phyloP scores from a whole-genome alignment of 108 stramenopile species.

The Cyclotella baltica region DNA sequence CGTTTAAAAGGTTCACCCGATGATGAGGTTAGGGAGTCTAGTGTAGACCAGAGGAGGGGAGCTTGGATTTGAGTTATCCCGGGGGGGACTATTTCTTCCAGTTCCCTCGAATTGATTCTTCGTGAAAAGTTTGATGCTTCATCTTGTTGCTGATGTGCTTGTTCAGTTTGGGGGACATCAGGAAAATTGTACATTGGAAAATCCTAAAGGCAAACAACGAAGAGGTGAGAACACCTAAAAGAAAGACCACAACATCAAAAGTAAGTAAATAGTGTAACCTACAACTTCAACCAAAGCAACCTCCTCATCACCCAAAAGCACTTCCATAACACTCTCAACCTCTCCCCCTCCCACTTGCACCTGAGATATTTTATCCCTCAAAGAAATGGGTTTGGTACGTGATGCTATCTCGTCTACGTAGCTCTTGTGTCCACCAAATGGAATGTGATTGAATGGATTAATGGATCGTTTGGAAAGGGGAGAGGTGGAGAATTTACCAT shows the following conservation, averaged over 20 bases:
- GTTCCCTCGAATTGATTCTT: not conserved
- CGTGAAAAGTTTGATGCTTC: not conserved
- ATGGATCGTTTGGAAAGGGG: not conserved
- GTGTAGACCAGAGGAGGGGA: constrained; percentile 28
- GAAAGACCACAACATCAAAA: not conserved
- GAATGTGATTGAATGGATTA: not conserved
- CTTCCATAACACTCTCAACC: not conserved
- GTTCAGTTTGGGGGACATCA: not conserved
- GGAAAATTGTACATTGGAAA: constrained; percentile 24
- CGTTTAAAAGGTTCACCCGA: no score
- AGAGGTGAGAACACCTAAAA: not conserved
- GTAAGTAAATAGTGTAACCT: not conserved
- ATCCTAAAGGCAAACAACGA: constrained; percentile 7
- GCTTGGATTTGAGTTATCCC: constrained; percentile 58
- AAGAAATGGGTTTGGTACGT: constrained; percentile 5
- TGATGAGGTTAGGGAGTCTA: no score
- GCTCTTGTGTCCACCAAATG: no score
- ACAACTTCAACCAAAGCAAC: constrained; percentile 21
- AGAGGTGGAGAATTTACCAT: constrained; percentile 19
- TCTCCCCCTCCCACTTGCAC: constrained; percentile 10
- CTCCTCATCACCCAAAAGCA: constrained; percentile 19
- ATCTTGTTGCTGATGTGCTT: no score
- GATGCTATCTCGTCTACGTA: constrained; percentile 17
- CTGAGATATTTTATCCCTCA: constrained; percentile 7
- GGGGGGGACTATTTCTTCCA: constrained; percentile 31